These are phyloP conservation scores for Cronartium ribicola DNA, from an alignment of 1,284 basidiomycete species.

Conservation along the genomic window DNA sequence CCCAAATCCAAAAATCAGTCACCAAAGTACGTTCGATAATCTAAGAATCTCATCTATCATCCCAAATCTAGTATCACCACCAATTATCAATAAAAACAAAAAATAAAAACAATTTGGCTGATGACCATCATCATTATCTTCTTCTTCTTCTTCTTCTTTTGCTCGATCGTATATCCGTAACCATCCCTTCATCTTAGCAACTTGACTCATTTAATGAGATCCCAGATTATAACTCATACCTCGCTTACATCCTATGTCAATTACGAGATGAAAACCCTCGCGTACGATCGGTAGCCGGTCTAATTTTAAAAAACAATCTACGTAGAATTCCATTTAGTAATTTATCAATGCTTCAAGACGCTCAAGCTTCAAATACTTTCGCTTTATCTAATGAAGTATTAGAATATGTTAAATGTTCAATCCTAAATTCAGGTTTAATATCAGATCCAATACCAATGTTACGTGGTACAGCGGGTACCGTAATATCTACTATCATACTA, in stretches of 20 bases:
- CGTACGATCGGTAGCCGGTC: conserved; percentile 89
- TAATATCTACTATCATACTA: conserved; percentile 77
- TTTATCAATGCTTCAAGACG: conserved; percentile 44
- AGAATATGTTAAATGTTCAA: conserved; percentile 73
- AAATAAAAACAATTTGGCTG: too few species aligned
- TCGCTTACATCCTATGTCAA: conserved; percentile 82
- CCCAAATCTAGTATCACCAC: neutral
- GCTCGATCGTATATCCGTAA: conserved; percentile 24
- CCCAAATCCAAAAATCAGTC: conserved; percentile 65
- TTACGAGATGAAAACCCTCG: conserved; percentile 78
- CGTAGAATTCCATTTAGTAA: conserved; percentile 52
- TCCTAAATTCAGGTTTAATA: conserved; percentile 66
- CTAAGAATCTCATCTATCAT: neutral
- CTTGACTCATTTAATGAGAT: conserved; percentile 79
- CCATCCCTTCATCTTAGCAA: conserved; percentile 59
- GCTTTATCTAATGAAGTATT: conserved; percentile 63
- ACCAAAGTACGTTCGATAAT: conserved; percentile 59
- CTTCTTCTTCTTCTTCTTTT: conserved; percentile 36
- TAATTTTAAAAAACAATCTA: conserved; percentile 90
- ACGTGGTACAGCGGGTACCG: conserved; percentile 82
- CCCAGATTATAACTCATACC: conserved; percentile 93
- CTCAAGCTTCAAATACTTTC: neutral
- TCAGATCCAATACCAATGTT: conserved; percentile 74
- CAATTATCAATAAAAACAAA: too few species aligned
- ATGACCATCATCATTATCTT: conserved; percentile 38